Percentiles rank a stretch among this genome's conserved stretches.
Evolutionary conservation across 1,284 basidiomycete genomes (phyloP).

Genomic region (Limonomyces culmigenus): DNA sequence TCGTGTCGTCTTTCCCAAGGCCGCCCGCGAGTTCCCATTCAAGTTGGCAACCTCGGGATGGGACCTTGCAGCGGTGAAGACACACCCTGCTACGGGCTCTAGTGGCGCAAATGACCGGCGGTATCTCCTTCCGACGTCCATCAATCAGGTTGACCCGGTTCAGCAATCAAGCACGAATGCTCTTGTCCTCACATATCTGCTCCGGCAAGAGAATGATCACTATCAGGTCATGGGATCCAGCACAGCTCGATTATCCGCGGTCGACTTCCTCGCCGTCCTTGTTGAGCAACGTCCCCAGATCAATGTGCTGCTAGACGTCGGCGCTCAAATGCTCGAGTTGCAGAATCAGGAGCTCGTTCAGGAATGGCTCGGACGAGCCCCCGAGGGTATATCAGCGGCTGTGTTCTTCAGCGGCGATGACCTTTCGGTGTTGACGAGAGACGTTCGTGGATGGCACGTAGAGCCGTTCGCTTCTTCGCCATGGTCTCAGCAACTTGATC

Average conservation of each 20-base stretch:
- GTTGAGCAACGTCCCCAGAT: conserved; percentile 18
- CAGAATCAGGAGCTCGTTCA: conserved; percentile 22
- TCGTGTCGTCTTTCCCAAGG: conserved; percentile 27
- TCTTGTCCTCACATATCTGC: conserved; percentile 24
- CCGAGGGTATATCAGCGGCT: conserved; percentile 19
- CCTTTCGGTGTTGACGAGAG: conserved; percentile 21
- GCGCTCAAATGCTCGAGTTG: conserved; percentile 38
- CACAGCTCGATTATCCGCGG: conserved; percentile 12
- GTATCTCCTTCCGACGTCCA: conserved; percentile 28
- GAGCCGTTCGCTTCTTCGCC: conserved; percentile 26
- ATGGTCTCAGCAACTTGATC: conserved; percentile 22
- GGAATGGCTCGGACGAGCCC: conserved; percentile 20
- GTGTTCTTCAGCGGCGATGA: conserved; percentile 31
- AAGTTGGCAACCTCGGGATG: conserved; percentile 33
- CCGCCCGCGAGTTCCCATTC: conserved; percentile 27
- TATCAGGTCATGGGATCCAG: conserved; percentile 15
- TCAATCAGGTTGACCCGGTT: conserved; percentile 23
- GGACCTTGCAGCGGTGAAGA: conserved; percentile 27
- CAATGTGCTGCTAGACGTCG: conserved; percentile 32
- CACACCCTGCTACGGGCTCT: conserved; percentile 28
- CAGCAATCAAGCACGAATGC: conserved; percentile 30
- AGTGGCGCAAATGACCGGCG: conserved; percentile 39
- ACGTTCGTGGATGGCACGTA: conserved; percentile 19
- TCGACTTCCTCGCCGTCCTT: conserved; percentile 18
- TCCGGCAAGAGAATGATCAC: conserved; percentile 24